Base-by-base conservation (phyloP, 345 rosid species). In the Eucalyptus erythrocorys region DNA sequence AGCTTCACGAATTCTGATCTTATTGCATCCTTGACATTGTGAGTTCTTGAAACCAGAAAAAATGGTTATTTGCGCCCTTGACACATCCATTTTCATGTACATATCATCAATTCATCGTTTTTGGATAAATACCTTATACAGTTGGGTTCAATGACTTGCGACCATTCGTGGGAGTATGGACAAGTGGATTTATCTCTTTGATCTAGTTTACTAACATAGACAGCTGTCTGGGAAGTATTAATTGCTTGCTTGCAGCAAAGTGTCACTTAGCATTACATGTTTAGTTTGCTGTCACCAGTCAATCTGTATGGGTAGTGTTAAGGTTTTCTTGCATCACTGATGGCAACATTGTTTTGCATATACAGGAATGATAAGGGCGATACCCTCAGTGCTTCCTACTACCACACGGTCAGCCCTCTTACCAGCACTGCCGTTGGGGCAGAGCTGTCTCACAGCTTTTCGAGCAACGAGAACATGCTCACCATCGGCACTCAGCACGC, bases 351-450 rank as follows among this genome's bases (percentile, higher is more conserved):
- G 88, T 85, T 53, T 59, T 37, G 47, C 86, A 86, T 59, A 37
- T 86, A 16, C 91, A 98, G 99, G 94, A 96, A 96, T 89, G 99
- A 95, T 87, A 98, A 98, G 55, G 97, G 98, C n/a, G 98, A 97
- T 88, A 86, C 90, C 26, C 89, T 97, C 76, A 95, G 59, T 86
- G 99, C 97, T n/a, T 96, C 99, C 61, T 97, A 98, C 93, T 98
- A 95, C 92, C 99, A 98, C 91, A 87, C 88, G 22, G 99, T 97
- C 89, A 95, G 94, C 92, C 99, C 98, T 10, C 89, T 95, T 92
- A 95, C 93, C 76, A 95, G 90, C 91, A 96, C 99, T 26, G 98
- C 96, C 22, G 99, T 98, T 49, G 99, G 99, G 42, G 99, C 99
- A 2, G 99, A 98, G 96, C 94, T 98, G 86, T 93, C 89, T 88